Evolutionary conservation across 768 basidiomycete genomes (phyloP).

Genomic region (Mycena crocata): DNA sequence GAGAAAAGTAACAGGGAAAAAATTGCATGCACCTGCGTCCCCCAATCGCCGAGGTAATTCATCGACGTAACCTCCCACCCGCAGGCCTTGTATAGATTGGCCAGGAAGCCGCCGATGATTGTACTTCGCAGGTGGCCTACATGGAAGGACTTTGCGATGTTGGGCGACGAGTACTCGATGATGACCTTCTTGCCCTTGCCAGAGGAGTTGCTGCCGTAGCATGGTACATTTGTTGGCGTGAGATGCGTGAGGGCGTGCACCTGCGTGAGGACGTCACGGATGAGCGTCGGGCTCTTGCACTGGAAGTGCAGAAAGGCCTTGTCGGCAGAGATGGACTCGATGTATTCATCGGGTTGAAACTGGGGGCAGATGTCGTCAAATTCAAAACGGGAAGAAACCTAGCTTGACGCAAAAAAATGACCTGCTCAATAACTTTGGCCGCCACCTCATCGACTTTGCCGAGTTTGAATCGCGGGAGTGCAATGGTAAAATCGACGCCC

Average conservation of each 20-base stretch:
- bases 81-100: slow-evolving; percentile 90
- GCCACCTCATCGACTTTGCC: slow-evolving; percentile 87
- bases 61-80: slow-evolving; percentile 93
- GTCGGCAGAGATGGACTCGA: slow-evolving; percentile 76
- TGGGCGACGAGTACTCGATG: slow-evolving; percentile 95
- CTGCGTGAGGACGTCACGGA: slow-evolving; percentile 75
- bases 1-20: background rate
- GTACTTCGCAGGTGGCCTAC: slow-evolving; percentile 97
- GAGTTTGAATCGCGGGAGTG: slow-evolving; percentile 90
- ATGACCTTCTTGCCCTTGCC: slow-evolving; percentile 87
- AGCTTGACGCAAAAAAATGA: slow-evolving; percentile 11
- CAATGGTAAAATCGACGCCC: slow-evolving; percentile 92
- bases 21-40: slow-evolving; percentile 82
- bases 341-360: slow-evolving; percentile 88
- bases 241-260: slow-evolving; percentile 78
- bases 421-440: slow-evolving; percentile 76
- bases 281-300: slow-evolving; percentile 72
- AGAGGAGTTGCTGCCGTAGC: slow-evolving; percentile 84
- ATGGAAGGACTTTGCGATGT: slow-evolving; percentile 98
- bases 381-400: background rate
- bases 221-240: slow-evolving; percentile 66
- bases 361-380: too few relatives aligned
- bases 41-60: slow-evolving; percentile 99
- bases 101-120: slow-evolving; percentile 97
- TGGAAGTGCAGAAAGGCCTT: slow-evolving; percentile 89